Evolutionary conservation across 495 filamentous ascomycete genomes (phyloP), one percentile per base, ranked within the genome.

Genomic region (Talaromyces proteolyticus): DNA sequence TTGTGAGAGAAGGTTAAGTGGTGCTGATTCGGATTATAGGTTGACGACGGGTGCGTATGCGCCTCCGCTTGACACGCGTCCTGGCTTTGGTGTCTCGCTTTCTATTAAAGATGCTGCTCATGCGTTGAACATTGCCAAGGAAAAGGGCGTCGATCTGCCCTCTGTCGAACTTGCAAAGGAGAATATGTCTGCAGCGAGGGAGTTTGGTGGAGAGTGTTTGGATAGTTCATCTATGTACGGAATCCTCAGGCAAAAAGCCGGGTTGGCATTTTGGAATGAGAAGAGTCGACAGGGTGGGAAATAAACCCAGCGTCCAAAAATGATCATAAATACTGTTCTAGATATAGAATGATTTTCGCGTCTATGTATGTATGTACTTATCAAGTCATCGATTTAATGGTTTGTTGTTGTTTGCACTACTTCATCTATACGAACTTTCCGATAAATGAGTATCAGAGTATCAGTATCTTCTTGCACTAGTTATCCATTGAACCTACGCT

Each of bases 191-290:
- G 59, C 66, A 24, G 70, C 70, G 4, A 55, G 70, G 20, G 59
- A 69, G 6, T 72, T 68, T 53, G 70, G 50, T 0, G 70, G 70
- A 6, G 67, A 70, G 47, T 72, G 67, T 49, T 52, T 74, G 17
- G 70, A 74, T 49, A 72, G 66, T 54, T 71, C 66, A 42, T 61
- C 70, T 12, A 74, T 74, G 69, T 74, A 74, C 49, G 70, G 70
- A 10, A 50, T 60, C 20, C 47, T 74, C 53, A 62, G 70, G 2
- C 70, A 72, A 53, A 65, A 69, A 53, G 65, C 70, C 16, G 69
- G 66, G 1, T 53, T 74, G 50, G 56, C 59, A 44, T 74, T 74
- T 51, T 72, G 70, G 70, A 74, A 72, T 57, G 67, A 72, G 53
- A 72, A 71, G 54, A 70, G 66, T 51, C 51, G 69, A n/a, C 58